Evolutionary conservation across 495 filamentous ascomycete species (phyloP).

Genomic region (Penicillium diatomitis): DNA sequence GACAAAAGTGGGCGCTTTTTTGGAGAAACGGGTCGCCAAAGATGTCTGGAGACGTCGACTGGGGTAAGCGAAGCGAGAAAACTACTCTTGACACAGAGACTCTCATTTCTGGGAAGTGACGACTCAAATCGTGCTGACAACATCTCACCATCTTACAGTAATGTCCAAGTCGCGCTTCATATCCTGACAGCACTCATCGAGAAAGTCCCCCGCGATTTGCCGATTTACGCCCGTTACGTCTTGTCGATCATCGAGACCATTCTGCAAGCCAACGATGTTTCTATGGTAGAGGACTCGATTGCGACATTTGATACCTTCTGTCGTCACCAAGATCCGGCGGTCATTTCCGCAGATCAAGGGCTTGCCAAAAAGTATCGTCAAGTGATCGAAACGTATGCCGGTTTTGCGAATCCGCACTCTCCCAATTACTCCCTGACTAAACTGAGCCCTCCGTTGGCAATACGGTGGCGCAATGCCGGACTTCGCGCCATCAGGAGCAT

Average conservation of each 20-base stretch:
- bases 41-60: constrained; percentile 76
- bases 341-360: constrained; percentile 70
- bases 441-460: constrained; percentile 56
- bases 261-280: constrained; percentile 70
- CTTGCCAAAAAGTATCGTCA: constrained; percentile 74
- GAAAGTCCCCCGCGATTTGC: constrained; percentile 80
- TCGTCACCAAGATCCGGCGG: constrained; percentile 66
- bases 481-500: constrained; percentile 70
- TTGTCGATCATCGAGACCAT: constrained; percentile 71
- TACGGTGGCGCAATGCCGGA: constrained; percentile 75
- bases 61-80: constrained; percentile 49
- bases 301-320: constrained; percentile 79
- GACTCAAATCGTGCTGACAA: not conserved
- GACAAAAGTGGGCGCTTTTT: constrained; percentile 82
- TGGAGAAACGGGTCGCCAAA: constrained; percentile 80
- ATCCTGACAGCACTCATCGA: constrained; percentile 84
- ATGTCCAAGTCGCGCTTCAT: constrained; percentile 86
- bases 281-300: constrained; percentile 80
- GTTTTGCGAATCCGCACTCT: constrained; percentile 48
- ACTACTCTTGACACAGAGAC: not conserved
- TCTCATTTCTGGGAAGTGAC: too few relatives aligned
- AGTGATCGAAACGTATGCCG: constrained; percentile 67
- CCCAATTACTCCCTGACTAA: constrained; percentile 34
- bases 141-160: constrained; percentile 40
- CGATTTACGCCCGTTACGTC: constrained; percentile 73